These are phyloP conservation scores for Paraphaeosphaeria sporulosa DNA, from an alignment of 2,329 filamentous ascomycete genomes.

Conservation along the genomic window DNA sequence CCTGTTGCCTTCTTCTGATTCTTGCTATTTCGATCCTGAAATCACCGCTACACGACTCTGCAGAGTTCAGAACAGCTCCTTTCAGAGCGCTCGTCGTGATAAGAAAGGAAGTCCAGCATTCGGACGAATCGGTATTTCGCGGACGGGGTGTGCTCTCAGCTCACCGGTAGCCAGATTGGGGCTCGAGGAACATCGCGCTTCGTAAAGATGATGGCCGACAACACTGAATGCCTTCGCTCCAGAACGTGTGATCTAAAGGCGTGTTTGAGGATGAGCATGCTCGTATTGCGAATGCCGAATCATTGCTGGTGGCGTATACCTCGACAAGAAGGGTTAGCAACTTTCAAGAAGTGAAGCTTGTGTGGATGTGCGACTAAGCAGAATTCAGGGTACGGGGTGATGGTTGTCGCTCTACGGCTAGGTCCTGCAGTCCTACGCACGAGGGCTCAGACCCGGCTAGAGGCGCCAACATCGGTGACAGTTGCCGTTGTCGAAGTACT, in stretches of 20 bases:
- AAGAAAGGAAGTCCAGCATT: constrained; percentile 19
- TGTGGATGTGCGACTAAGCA: constrained; percentile 3
- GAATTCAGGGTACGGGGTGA: constrained; percentile 14
- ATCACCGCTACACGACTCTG: constrained; percentile 17
- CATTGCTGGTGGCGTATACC: constrained; percentile 21
- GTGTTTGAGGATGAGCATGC: constrained; percentile 20
- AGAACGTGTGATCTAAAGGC: constrained; percentile 17
- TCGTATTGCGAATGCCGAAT: constrained; percentile 27
- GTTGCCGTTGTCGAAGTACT: neutral
- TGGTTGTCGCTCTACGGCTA: constrained; percentile 14
- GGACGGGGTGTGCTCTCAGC: constrained; percentile 22
- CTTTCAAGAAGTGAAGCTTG: constrained; percentile 11
- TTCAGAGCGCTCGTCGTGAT: constrained; percentile 24
- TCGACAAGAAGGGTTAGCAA: constrained; percentile 14
- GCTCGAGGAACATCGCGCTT: constrained; percentile 14
- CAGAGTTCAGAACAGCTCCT: constrained; percentile 18
- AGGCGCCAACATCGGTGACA: constrained; percentile 6
- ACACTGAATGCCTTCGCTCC: constrained; percentile 13
- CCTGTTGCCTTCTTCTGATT: constrained; percentile 10
- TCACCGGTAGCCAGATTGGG: constrained; percentile 18
- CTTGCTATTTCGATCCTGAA: constrained; percentile 31
- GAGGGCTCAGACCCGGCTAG: constrained; percentile 11
- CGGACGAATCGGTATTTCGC: constrained; percentile 21
- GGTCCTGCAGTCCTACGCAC: constrained; percentile 7
- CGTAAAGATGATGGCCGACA: constrained; percentile 17